Evolutionary conservation across 2,329 filamentous ascomycete species (phyloP).

Genomic region (Byssothecium circinans): DNA sequence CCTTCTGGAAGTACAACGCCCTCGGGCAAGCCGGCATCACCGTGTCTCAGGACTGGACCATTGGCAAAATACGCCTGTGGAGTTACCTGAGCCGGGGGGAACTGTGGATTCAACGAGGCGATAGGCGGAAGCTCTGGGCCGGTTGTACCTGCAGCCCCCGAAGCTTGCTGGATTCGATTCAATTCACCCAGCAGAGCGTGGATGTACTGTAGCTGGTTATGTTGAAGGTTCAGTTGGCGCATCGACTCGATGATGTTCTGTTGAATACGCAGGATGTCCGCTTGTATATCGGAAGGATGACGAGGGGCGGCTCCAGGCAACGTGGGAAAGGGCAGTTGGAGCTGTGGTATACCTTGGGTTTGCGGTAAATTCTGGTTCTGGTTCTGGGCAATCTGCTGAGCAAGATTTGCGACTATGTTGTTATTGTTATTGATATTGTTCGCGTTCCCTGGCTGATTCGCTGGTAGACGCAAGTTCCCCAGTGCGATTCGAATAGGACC

Average conservation of each 20-base stretch:
- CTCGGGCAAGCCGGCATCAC: conserved; percentile 38
- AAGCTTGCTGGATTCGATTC: conserved; percentile 34
- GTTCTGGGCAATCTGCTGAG: conserved; percentile 23
- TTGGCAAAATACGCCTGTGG: conserved; percentile 40
- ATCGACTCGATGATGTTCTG: conserved; percentile 43
- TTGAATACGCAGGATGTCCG: conserved; percentile 41
- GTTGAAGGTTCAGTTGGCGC: conserved; percentile 36
- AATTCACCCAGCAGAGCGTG: conserved; percentile 37
- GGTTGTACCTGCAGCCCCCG: conserved; percentile 25
- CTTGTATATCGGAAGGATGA: conserved; percentile 38
- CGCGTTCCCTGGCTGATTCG: conserved; percentile 27
- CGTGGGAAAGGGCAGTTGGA: conserved; percentile 14
- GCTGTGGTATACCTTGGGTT: conserved; percentile 8
- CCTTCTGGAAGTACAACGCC: conserved; percentile 42
- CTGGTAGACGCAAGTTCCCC: conserved; percentile 37
- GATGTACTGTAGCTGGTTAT: conserved; percentile 38
- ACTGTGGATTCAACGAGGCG: conserved; percentile 25
- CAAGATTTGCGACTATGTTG: conserved; percentile 26
- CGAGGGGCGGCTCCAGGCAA: conserved; percentile 25
- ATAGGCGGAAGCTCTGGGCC: conserved; percentile 31
- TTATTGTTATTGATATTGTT: conserved; percentile 22
- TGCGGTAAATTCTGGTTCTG: conserved; percentile 14
- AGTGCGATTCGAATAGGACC: conserved; percentile 40
- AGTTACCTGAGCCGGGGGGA: conserved; percentile 14
- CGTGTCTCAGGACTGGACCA: conserved; percentile 35